A percentile compares a stretch with the other conserved stretches of the same genome.
phyloP scores from a whole-genome alignment of 208 protist species.

The Crithidia fasciculata region DNA sequence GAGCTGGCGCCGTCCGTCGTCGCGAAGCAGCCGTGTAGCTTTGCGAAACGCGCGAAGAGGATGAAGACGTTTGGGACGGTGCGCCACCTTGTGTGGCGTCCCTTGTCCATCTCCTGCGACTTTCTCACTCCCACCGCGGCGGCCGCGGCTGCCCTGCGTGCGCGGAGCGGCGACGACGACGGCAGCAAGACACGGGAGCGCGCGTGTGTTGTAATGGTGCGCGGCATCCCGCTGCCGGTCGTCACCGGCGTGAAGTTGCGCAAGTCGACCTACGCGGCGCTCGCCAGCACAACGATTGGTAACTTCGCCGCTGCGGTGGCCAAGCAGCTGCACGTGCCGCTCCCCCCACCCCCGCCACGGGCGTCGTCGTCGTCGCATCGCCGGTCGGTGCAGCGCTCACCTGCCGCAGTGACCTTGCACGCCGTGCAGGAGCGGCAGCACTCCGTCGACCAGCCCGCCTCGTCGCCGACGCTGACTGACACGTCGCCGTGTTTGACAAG shows the following conservation, averaged over 20 bases:
- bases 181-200: slow-evolving; percentile 1
- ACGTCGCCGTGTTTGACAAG: slow-evolving; percentile 1
- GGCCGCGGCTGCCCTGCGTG: neutral
- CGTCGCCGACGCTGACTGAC: neutral
- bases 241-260: slow-evolving; percentile 15
- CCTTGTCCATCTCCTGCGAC: slow-evolving; percentile 12
- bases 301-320: slow-evolving; percentile 28
- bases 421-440: slow-evolving; percentile 6
- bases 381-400: neutral
- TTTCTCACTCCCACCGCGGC: neutral
- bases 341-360: neutral
- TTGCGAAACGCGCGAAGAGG: slow-evolving; percentile 32
- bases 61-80: slow-evolving; percentile 22
- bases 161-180: slow-evolving; percentile 1
- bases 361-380: neutral
- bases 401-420: slow-evolving; percentile 5
- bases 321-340: slow-evolving; percentile 18
- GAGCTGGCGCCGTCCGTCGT: slow-evolving; percentile 32
- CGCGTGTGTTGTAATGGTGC: slow-evolving; percentile 4
- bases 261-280: slow-evolving; percentile 17
- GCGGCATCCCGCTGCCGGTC: slow-evolving; percentile 2
- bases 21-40: slow-evolving; percentile 36
- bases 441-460: neutral
- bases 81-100: slow-evolving; percentile 27
- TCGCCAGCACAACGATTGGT: slow-evolving; percentile 27